Conservation (phyloP, 1,139 yeast species). For the Taphrina communis region DNA sequence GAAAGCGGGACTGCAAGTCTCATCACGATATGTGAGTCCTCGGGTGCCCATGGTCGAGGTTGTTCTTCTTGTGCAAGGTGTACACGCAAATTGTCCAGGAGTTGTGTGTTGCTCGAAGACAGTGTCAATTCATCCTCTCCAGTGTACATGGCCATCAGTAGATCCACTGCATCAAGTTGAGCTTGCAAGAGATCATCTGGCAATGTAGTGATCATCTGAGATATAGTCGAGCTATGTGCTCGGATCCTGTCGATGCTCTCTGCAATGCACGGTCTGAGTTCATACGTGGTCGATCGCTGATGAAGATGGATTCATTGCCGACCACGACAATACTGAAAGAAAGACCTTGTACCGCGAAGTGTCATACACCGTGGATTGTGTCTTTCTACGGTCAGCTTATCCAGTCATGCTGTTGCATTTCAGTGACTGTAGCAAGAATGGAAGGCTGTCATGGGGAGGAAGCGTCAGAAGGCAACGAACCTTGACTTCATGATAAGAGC, state of each 20-base stretch:
- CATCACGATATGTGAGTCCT: not conserved
- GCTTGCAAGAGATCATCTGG: slow-evolving; percentile 10
- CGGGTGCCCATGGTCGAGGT: not conserved
- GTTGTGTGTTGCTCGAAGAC: not conserved
- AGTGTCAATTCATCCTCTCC: slow-evolving; percentile 10
- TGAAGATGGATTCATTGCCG: no score
- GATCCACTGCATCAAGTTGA: slow-evolving; percentile 7
- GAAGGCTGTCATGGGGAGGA: no score
- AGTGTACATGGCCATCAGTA: slow-evolving; percentile 21
- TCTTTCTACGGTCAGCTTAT: no score
- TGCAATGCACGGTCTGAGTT: no score
- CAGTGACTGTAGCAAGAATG: no score
- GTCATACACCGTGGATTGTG: no score
- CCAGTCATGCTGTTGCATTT: no score
- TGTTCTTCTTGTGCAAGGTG: not conserved
- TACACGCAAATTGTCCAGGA: slow-evolving; percentile 1
- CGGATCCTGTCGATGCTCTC: not conserved
- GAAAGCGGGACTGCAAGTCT: not conserved
- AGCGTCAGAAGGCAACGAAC: no score
- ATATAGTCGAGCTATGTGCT: not conserved
- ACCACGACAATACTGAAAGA: no score
- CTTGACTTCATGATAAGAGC: no score
- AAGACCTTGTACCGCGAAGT: no score
- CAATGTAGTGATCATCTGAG: slow-evolving; percentile 2
- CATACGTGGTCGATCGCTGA: no score